phyloP scores from a whole-genome alignment of 164 flowering plant species.

The Saururus chinensis region DNA sequence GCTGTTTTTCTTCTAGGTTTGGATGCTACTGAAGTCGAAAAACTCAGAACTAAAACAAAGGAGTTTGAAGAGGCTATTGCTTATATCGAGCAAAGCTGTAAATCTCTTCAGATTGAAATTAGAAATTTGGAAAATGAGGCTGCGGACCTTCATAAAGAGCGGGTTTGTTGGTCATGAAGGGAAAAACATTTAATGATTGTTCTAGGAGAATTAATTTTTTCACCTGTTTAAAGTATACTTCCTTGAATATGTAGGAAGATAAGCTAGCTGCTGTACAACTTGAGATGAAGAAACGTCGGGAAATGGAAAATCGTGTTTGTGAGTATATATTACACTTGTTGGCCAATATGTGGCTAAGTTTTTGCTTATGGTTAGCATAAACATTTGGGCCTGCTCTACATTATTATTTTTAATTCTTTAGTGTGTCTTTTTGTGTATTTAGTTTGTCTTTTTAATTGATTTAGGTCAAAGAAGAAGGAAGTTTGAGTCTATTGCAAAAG shows the following conservation, averaged over 20 bases:
- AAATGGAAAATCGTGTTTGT: constrained; percentile 54
- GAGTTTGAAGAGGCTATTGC: constrained; percentile 53
- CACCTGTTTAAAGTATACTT: not conserved
- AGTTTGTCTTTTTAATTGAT: not conserved
- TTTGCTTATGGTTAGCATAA: too few species aligned
- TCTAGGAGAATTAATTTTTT: not conserved
- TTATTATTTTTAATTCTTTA: not conserved
- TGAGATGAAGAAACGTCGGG: constrained; percentile 48
- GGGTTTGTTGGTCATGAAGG: constrained; percentile 32
- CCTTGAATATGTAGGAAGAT: constrained; percentile 44
- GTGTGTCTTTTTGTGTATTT: not conserved
- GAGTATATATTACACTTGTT: constrained; percentile 1
- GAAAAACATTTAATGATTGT: not conserved
- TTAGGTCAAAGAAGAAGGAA: constrained; percentile 55
- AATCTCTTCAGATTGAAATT: constrained; percentile 34
- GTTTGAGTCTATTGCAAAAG: constrained; percentile 47
- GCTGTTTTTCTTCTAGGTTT: constrained; percentile 26
- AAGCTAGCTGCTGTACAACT: constrained; percentile 20
- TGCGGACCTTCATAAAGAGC: constrained; percentile 56
- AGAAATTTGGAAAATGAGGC: constrained; percentile 61
- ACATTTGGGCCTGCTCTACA: too few species aligned
- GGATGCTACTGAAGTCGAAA: constrained; percentile 69
- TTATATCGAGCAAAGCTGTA: constrained; percentile 42
- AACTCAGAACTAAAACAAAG: constrained; percentile 34
- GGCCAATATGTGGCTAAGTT: too few species aligned